A percentile compares a stretch with the other conserved stretches of the same genome.
These are phyloP conservation scores for Delitschia confertaspora DNA, from an alignment of 495 filamentous ascomycete species.

Conservation along the genomic window DNA sequence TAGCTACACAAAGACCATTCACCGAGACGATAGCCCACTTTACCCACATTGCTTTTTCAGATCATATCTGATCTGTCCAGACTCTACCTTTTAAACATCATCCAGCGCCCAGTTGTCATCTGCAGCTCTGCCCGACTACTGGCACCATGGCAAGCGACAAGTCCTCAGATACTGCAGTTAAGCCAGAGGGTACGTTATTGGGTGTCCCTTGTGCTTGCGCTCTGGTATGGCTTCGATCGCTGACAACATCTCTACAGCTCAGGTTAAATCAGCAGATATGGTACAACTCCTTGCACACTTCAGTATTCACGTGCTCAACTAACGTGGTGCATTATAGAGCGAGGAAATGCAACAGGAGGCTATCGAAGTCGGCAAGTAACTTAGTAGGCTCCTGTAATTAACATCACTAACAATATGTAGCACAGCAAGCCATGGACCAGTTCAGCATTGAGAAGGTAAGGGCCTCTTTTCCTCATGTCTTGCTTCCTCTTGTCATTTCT, in stretches of 20 bases:
- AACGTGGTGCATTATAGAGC: conserved; percentile 44
- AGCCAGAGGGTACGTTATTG: conserved; percentile 54
- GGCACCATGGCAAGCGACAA: conserved; percentile 37
- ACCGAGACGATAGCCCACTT: too few species aligned
- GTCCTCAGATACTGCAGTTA: conserved; percentile 36
- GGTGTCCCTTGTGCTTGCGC: not conserved
- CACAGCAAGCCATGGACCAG: conserved; percentile 87
- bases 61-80: too few species aligned
- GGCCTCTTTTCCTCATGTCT: not conserved
- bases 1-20: too few species aligned
- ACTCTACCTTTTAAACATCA: too few species aligned
- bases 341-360: conserved; percentile 96
- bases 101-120: not conserved
- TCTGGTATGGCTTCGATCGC: conserved; percentile 18
- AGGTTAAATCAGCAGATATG: conserved; percentile 97
- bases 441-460: conserved; percentile 86
- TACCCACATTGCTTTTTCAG: too few species aligned
- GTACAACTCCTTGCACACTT: conserved; percentile 40
- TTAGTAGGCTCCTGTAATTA: not conserved
- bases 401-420: conserved; percentile 39
- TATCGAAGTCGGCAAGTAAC: conserved; percentile 75
- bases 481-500: not conserved
- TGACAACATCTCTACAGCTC: conserved; percentile 50
- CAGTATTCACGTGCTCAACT: not conserved
- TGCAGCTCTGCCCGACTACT: not conserved